These are phyloP conservation scores for Alnus rubra DNA, from an alignment of 306 rosid genomes.

Conservation along the genomic window DNA sequence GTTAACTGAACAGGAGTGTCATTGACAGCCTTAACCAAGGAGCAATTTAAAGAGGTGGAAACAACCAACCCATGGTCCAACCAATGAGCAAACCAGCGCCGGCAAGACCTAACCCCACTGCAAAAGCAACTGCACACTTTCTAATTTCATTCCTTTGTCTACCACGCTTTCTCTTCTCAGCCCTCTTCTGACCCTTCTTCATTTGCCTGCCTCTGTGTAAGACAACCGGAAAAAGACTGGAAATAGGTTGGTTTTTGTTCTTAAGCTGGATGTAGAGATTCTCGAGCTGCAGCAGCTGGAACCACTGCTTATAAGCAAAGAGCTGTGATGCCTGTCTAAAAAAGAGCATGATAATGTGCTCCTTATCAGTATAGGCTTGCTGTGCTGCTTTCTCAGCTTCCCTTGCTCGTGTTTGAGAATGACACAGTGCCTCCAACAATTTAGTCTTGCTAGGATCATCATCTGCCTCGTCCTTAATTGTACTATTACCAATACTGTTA, in stretches of 20 bases:
- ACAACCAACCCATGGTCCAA: constrained; percentile 91
- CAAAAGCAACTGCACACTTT: constrained; percentile 54
- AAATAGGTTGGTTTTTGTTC: constrained; percentile 53
- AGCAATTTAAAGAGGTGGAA: constrained; percentile 44
- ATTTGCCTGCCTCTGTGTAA: constrained; percentile 39
- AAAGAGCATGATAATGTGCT: constrained; percentile 70
- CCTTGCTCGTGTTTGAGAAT: constrained; percentile 93
- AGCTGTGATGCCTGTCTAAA: constrained; percentile 83
- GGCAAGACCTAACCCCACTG: constrained; percentile 72
- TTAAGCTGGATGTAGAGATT: constrained; percentile 72
- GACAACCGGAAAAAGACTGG: constrained; percentile 41
- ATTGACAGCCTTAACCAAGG: constrained; percentile 20
- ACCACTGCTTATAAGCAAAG: constrained; percentile 89
- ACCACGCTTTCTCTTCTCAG: constrained; percentile 38
- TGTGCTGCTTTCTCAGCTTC: constrained; percentile 86
- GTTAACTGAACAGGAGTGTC: neutral
- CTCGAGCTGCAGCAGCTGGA: constrained; percentile 75
- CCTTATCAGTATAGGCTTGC: constrained; percentile 76
- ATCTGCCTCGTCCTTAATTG: constrained; percentile 34
- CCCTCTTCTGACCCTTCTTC: constrained; percentile 42
- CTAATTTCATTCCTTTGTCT: constrained; percentile 39
- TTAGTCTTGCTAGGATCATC: constrained; percentile 50
- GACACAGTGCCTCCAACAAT: constrained; percentile 80
- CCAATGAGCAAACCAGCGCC: constrained; percentile 91
- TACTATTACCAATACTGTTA: constrained; percentile 41